Evolutionary conservation across 306 rosid species (phyloP).

Genomic region (Heteromeles arbutifolia): DNA sequence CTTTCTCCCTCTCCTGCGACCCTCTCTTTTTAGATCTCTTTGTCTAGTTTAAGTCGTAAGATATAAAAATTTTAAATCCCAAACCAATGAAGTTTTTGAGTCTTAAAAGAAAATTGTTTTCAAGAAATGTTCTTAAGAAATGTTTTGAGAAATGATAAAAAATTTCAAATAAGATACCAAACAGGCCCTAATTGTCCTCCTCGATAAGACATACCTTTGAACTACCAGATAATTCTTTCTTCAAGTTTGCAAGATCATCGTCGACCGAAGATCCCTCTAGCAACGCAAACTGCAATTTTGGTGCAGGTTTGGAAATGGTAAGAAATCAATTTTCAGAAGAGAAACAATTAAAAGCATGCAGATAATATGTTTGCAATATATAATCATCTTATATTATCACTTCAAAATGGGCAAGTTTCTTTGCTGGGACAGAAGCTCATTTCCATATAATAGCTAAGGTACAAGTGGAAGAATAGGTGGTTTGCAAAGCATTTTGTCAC

Average conservation of each 20-base stretch:
- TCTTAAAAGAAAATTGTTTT: too few species aligned
- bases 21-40: too few species aligned
- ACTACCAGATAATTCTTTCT: slow-evolving; percentile 56
- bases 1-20: too few species aligned
- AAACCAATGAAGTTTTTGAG: too few species aligned
- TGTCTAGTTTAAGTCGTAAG: too few species aligned
- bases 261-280: slow-evolving; percentile 63
- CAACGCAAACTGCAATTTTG: not conserved
- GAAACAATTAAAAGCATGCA: not conserved
- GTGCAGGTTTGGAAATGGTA: not conserved
- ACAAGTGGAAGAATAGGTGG: not conserved
- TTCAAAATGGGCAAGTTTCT: not conserved
- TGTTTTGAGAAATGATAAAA: too few species aligned
- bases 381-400: not conserved
- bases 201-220: slow-evolving; percentile 42
- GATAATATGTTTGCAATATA: not conserved
- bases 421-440: not conserved
- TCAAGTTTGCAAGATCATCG: slow-evolving; percentile 40
- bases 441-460: not conserved
- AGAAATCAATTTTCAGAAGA: not conserved
- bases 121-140: too few species aligned
- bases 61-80: too few species aligned
- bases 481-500: not conserved
- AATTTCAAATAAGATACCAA: too few species aligned
- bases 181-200: not conserved